Evolutionary conservation across 306 rosid species (phyloP).

Genomic region (Trichosanthes cucumerina): DNA sequence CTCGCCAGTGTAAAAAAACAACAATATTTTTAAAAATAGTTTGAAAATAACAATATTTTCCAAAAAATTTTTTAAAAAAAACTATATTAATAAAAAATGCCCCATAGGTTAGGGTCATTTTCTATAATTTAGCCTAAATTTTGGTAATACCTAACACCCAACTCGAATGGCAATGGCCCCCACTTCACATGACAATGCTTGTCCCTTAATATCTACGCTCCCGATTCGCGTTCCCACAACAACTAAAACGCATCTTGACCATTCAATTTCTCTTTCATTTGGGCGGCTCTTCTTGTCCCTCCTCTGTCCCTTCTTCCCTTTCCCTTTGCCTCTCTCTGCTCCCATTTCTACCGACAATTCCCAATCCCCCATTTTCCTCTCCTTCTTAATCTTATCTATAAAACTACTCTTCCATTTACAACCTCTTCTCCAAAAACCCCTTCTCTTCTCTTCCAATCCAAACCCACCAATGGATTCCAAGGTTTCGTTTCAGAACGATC

Average conservation of each 20-base stretch:
- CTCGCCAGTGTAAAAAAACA: too few species aligned
- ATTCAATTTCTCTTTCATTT: slow-evolving; percentile 24
- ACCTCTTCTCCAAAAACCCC: not conserved
- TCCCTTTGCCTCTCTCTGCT: slow-evolving; percentile 64
- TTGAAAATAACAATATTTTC: too few species aligned
- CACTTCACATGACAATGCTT: slow-evolving; percentile 4
- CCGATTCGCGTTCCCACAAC: not conserved
- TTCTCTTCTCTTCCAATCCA: not conserved
- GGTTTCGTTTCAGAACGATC: slow-evolving; percentile 38
- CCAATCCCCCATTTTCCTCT: not conserved
- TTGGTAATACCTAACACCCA: not conserved
- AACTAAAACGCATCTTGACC: slow-evolving; percentile 35
- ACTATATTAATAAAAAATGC: too few species aligned
- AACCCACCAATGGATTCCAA: slow-evolving; percentile 25
- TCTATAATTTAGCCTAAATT: too few species aligned
- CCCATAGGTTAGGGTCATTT: too few species aligned
- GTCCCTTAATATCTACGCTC: not conserved
- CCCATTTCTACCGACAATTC: slow-evolving; percentile 23
- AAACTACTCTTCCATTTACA: not conserved
- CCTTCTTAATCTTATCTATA: not conserved
- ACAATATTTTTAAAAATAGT: too few species aligned
- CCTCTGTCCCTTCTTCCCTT: slow-evolving; percentile 46
- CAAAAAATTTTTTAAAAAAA: too few species aligned
- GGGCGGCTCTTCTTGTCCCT: slow-evolving; percentile 61
- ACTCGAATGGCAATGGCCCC: not conserved